These are phyloP conservation scores for Brettanomyces sp. DNA, from an alignment of 805 yeast species.

Conservation along the genomic window DNA sequence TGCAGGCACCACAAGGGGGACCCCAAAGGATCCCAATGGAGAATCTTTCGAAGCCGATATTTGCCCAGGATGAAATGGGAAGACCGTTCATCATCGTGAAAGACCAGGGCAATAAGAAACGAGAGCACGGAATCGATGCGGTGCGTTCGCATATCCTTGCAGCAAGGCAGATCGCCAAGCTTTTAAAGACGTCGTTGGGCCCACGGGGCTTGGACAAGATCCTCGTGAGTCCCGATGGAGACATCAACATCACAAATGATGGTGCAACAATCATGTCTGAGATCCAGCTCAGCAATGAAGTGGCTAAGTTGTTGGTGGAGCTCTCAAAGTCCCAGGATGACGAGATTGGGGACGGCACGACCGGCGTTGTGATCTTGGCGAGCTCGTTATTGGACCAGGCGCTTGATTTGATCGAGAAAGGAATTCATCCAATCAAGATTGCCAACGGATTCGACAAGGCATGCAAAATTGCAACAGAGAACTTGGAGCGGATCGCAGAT, in stretches of 20 bases:
- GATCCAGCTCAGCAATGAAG: slow-evolving; percentile 93
- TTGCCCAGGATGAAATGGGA: slow-evolving; percentile 99
- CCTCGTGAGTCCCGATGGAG: slow-evolving; percentile 91
- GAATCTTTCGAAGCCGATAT: slow-evolving; percentile 94
- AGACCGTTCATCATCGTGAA: slow-evolving; percentile 96
- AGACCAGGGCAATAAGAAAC: slow-evolving; percentile 46
- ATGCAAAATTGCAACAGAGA: slow-evolving; percentile 77
- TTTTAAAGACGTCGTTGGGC: slow-evolving; percentile 87
- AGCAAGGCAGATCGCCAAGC: slow-evolving; percentile 88
- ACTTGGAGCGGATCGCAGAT: slow-evolving; percentile 56
- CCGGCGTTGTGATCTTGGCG: slow-evolving; percentile 96
- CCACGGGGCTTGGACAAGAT: slow-evolving; percentile 99
- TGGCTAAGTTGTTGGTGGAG: slow-evolving; percentile 91
- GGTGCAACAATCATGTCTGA: slow-evolving; percentile 95
- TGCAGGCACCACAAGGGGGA: slow-evolving; percentile 1
- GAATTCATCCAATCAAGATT: slow-evolving; percentile 92
- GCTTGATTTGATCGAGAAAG: slow-evolving; percentile 85
- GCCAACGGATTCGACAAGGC: slow-evolving; percentile 98
- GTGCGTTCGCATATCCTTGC: slow-evolving; percentile 84
- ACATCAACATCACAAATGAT: slow-evolving; percentile 94
- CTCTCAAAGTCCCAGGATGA: slow-evolving; percentile 93
- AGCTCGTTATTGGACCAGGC: slow-evolving; percentile 94
- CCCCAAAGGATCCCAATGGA: slow-evolving; percentile 46
- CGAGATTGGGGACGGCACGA: slow-evolving; percentile 98
- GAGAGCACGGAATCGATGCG: slow-evolving; percentile 75